Percentiles rank a stretch among this genome's conserved stretches.
phyloP scores from a whole-genome alignment of 352 stramenopile species.

The Halophytophthora polymorphica region DNA sequence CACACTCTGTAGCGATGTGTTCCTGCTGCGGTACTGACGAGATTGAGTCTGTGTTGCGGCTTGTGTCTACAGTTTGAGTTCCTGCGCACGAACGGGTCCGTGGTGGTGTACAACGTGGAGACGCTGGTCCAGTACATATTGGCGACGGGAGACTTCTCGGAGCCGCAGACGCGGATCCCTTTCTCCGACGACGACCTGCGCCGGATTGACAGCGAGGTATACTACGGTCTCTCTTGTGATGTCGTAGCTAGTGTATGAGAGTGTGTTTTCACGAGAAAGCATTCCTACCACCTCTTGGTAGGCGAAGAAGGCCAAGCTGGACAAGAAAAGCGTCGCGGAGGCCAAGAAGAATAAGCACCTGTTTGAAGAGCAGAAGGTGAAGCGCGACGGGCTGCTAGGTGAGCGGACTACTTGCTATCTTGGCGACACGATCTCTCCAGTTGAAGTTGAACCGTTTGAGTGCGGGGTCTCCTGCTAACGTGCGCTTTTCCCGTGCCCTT shows the following conservation, averaged over 20 bases:
- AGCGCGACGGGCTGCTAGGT: conserved; percentile 81
- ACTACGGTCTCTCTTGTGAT: conserved; percentile 14
- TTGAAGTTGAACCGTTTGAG: background rate
- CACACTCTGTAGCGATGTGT: conserved; percentile 1
- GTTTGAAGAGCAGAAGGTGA: conserved; percentile 81
- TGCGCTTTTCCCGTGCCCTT: background rate
- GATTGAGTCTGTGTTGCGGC: conserved; percentile 4
- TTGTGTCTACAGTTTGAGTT: conserved; percentile 69
- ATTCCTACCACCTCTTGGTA: conserved; percentile 33
- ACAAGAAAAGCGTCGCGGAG: conserved; percentile 62
- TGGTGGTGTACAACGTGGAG: conserved; percentile 87
- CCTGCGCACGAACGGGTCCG: conserved; percentile 72
- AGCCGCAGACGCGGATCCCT: conserved; percentile 84
- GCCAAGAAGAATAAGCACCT: conserved; percentile 75
- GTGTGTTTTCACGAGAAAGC: conserved; percentile 21
- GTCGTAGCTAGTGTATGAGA: conserved; percentile 29
- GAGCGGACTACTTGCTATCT: conserved; percentile 8
- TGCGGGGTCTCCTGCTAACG: background rate
- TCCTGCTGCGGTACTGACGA: conserved; percentile 13
- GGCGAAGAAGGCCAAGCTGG: conserved; percentile 60
- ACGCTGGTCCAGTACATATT: conserved; percentile 88
- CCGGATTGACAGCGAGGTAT: conserved; percentile 71
- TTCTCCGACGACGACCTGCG: conserved; percentile 82
- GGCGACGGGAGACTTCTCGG: conserved; percentile 84
- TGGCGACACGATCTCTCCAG: background rate